Conservation (phyloP, 2,329 filamentous ascomycete species). For the Akanthomyces uredinophilus region DNA sequence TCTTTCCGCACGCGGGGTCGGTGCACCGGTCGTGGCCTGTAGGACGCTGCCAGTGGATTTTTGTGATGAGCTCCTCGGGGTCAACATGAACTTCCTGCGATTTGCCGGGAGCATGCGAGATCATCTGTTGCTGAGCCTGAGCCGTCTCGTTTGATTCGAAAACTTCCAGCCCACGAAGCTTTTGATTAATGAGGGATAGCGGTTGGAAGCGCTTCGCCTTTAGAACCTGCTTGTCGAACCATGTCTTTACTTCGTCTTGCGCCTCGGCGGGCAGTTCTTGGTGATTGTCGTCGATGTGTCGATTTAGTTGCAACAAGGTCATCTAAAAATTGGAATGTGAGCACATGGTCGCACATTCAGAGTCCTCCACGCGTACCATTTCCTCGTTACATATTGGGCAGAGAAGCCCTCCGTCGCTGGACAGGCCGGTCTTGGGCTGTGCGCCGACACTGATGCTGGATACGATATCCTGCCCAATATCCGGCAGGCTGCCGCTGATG, state of each 20-base stretch:
- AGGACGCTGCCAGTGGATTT: constrained; percentile 80
- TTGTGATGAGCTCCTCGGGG: constrained; percentile 84
- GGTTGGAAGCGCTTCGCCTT: constrained; percentile 93
- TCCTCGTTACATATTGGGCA: constrained; percentile 99
- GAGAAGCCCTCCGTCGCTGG: constrained; percentile 58
- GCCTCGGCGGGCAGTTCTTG: constrained; percentile 82
- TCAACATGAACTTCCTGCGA: constrained; percentile 50
- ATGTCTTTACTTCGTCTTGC: constrained; percentile 92
- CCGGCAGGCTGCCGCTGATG: constrained; percentile 57
- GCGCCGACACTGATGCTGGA: constrained; percentile 69
- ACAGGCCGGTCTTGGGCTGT: constrained; percentile 47
- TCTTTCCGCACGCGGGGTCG: constrained; percentile 79
- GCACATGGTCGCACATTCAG: background rate
- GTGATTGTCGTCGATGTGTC: constrained; percentile 78
- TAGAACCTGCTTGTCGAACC: constrained; percentile 91
- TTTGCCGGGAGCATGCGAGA: constrained; percentile 31
- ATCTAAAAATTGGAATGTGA: constrained; percentile 47
- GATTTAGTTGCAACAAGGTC: constrained; percentile 87
- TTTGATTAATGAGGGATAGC: constrained; percentile 85
- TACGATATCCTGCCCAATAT: constrained; percentile 70
- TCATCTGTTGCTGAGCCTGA: constrained; percentile 29
- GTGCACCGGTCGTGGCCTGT: constrained; percentile 74
- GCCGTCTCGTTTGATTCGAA: constrained; percentile 83
- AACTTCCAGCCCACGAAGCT: constrained; percentile 84
- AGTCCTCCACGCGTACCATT: constrained; percentile 62